Evolutionary conservation across 306 rosid species (phyloP), one percentile per base, ranked within the genome.

Genomic region (Cucumis melo): DNA sequence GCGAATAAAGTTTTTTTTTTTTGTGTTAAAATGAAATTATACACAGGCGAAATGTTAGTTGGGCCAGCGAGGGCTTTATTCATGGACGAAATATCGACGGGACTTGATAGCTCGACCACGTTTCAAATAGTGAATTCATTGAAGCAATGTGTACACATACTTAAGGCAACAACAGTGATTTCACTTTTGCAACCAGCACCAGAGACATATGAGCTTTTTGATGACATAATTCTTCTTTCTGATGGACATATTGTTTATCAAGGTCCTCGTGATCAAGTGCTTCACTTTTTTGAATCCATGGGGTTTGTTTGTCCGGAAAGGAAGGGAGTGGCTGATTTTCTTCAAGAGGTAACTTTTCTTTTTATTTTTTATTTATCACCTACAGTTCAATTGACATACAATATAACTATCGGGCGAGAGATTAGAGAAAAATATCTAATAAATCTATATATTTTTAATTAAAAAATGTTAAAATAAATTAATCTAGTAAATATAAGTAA

Each of bases 121-220:
- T 76, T 24, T 60, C 79, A 76, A 41, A 76, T 76, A 15, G 79
- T 76, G 73, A 76, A 76, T 44, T 76, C 79, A 19, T 48, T 76
- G 57, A 76, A 61, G 73, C 68, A 76, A 58, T 44, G 58, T 46
- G 73, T 76, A 27, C 73, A 76, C 44, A 76, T 76, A 60, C 59
- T 76, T 19, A 76, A 76, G 17, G 79, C 32, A 44, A 76, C 79
- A 10, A 46, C 79, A 44, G 57, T 76, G 5, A 46, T 76, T 46
- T 76, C 79, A 8, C 79, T 76, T 29, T 72, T 76, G 29, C 79
- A 76, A 38, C 73, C 79, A 76, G 79, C 79, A 58, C 79, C 79
- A 41, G 79, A 76, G 42, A 76, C 79, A 5, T 76, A 76, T 3
- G 79, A 76, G 27, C 79, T 76, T 58, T 76, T 76, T 62, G 79